phyloP scores from a whole-genome alignment of 139 green algal genomes.

The Ostreobium quekettii region DNA sequence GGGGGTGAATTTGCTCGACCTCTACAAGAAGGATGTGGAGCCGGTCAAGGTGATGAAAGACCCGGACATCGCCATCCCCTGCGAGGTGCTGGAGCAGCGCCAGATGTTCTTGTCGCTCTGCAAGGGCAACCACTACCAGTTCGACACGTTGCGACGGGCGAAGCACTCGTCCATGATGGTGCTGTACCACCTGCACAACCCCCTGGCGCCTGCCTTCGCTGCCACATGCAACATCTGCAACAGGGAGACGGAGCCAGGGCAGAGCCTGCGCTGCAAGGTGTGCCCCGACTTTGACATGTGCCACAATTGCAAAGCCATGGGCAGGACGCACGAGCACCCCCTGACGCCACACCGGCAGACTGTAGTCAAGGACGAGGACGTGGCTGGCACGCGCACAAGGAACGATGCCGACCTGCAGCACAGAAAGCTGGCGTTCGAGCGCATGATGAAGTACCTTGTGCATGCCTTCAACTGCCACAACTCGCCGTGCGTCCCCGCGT shows the following conservation, averaged over 20 bases:
- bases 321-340: constrained; percentile 46
- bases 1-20: too few species aligned
- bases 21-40: too few species aligned
- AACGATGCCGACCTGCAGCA: background rate
- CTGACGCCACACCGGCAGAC: constrained; percentile 31
- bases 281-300: constrained; percentile 96
- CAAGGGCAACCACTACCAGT: constrained; percentile 99
- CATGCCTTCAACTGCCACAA: constrained; percentile 37
- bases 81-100: constrained; percentile 22
- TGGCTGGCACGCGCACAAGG: too few species aligned
- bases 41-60: too few species aligned
- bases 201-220: constrained; percentile 33
- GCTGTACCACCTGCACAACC: constrained; percentile 99
- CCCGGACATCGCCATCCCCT: background rate
- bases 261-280: constrained; percentile 78
- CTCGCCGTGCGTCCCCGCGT: constrained; percentile 62
- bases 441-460: background rate
- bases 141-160: constrained; percentile 91
- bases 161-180: constrained; percentile 99
- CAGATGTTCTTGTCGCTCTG: constrained; percentile 89
- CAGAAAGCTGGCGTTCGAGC: constrained; percentile 4
- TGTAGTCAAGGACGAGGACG: too few species aligned
- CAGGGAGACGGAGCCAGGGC: constrained; percentile 46
- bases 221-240: constrained; percentile 87
- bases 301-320: constrained; percentile 49